These are phyloP conservation scores for Malassezia brasiliensis DNA, from an alignment of 1,284 basidiomycete species.

Conservation along the genomic window DNA sequence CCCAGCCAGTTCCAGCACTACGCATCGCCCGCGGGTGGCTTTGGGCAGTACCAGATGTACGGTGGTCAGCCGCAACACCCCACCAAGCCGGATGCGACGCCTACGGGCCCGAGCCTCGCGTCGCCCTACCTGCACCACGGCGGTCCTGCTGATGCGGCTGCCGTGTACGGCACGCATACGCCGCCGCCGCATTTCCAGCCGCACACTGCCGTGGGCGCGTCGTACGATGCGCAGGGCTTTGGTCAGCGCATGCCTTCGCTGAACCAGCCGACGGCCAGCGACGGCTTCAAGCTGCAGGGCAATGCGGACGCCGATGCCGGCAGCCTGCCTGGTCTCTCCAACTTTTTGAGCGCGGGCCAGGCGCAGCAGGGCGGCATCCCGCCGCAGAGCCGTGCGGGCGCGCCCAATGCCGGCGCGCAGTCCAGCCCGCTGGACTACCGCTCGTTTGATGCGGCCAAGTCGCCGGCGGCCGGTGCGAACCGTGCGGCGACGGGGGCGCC, in stretches of 20 bases:
- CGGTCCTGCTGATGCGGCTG: constrained; percentile 4
- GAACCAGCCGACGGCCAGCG: constrained; percentile 20
- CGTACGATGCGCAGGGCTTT: constrained; percentile 41
- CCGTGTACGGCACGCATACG: constrained; percentile 30
- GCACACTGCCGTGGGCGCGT: constrained; percentile 19
- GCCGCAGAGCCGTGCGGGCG: constrained; percentile 22
- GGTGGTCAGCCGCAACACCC: constrained; percentile 41
- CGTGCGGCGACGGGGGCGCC: not conserved
- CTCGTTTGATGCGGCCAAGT: constrained; percentile 13
- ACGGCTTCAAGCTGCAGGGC: constrained; percentile 37
- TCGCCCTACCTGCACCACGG: constrained; percentile 31
- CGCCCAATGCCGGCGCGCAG: constrained; percentile 11
- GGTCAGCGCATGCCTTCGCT: constrained; percentile 24
- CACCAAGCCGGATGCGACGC: constrained; percentile 38
- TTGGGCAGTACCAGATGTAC: constrained; percentile 47
- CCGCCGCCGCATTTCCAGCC: constrained; percentile 27
- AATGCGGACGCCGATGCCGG: constrained; percentile 20
- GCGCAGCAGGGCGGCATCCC: constrained; percentile 18
- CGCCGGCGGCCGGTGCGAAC: constrained; percentile 3
- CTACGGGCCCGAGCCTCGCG: constrained; percentile 21
- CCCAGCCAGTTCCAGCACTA: constrained; percentile 49
- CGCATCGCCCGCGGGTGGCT: constrained; percentile 42
- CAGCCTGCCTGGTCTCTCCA: constrained; percentile 30
- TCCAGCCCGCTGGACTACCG: constrained; percentile 18
- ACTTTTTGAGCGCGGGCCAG: constrained; percentile 27